Evolutionary conservation across 768 basidiomycete genomes (phyloP).

Genomic region (Suillus paluster): DNA sequence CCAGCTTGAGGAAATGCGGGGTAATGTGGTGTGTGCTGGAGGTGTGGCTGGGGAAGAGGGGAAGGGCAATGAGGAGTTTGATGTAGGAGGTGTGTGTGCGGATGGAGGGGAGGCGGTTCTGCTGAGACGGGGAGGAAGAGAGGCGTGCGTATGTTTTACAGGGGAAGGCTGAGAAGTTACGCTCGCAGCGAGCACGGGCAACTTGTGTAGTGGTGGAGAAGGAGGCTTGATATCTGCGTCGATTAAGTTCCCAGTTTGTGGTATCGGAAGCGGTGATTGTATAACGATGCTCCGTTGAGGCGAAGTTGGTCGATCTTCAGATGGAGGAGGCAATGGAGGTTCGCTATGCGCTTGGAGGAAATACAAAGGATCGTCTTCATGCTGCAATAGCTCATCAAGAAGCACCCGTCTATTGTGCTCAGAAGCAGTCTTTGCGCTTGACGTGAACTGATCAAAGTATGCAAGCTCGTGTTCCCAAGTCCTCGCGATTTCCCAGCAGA

Average conservation of each 20-base stretch:
- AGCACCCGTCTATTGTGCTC: slow-evolving; percentile 56
- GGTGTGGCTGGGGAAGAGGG: slow-evolving; percentile 8
- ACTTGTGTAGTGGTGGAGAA: slow-evolving; percentile 3
- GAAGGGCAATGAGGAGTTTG: slow-evolving; percentile 20
- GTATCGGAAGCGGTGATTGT: neutral
- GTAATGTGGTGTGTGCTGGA: slow-evolving; percentile 43
- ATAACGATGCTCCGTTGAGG: slow-evolving; percentile 18
- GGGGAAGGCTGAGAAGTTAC: slow-evolving; percentile 10
- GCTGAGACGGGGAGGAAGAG: slow-evolving; percentile 26
- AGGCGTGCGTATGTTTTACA: slow-evolving; percentile 17
- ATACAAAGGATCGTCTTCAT: slow-evolving; percentile 75
- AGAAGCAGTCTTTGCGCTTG: slow-evolving; percentile 57
- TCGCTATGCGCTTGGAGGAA: slow-evolving; percentile 42
- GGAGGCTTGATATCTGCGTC: slow-evolving; percentile 9
- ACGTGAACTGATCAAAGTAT: slow-evolving; percentile 67
- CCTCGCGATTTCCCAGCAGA: neutral
- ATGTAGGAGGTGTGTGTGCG: slow-evolving; percentile 20
- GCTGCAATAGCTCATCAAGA: slow-evolving; percentile 64
- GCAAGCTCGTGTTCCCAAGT: slow-evolving; percentile 34
- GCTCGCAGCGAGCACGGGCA: slow-evolving; percentile 18
- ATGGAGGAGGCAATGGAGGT: slow-evolving; percentile 31
- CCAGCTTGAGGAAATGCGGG: slow-evolving; percentile 52
- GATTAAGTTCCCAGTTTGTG: slow-evolving; percentile 12
- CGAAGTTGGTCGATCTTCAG: slow-evolving; percentile 31
- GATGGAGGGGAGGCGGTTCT: slow-evolving; percentile 31